Conservation (phyloP, 345 rosid genomes). For the Streptanthus diversifolius region DNA sequence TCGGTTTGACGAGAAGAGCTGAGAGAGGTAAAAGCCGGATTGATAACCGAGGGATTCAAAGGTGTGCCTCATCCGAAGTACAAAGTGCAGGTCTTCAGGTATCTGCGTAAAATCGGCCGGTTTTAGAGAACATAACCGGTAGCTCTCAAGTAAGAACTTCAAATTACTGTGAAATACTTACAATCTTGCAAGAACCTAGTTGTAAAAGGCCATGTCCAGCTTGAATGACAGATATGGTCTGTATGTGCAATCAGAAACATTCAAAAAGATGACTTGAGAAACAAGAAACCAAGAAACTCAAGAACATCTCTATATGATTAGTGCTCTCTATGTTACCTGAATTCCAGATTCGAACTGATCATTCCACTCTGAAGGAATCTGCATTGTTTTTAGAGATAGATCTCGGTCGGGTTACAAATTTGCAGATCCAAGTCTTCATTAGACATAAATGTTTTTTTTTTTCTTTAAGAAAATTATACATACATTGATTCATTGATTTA, state of each 20-base stretch:
- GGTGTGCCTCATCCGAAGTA: slow-evolving; percentile 90
- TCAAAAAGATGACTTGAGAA: not conserved
- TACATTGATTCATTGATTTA: not conserved
- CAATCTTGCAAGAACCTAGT: slow-evolving; percentile 92
- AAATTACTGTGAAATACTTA: slow-evolving; percentile 37
- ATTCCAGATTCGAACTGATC: slow-evolving; percentile 98
- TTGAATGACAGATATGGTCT: slow-evolving; percentile 99
- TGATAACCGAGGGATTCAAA: slow-evolving; percentile 95
- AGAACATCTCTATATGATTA: not conserved
- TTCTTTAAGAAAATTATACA: not conserved
- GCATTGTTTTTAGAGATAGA: slow-evolving; percentile 32
- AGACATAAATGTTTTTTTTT: not conserved
- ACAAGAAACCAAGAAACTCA: slow-evolving; percentile 8
- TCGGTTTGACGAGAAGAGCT: slow-evolving; percentile 69
- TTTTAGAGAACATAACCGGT: slow-evolving; percentile 12
- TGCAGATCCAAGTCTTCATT: not conserved
- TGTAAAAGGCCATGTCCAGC: slow-evolving; percentile 97
- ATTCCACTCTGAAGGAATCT: slow-evolving; percentile 97
- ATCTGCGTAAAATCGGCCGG: slow-evolving; percentile 41
- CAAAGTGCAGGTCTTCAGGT: slow-evolving; percentile 94
- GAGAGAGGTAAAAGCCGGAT: slow-evolving; percentile 91
- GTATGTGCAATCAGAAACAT: slow-evolving; percentile 8
- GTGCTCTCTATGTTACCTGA: slow-evolving; percentile 46
- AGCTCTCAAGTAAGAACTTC: not conserved
- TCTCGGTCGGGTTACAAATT: not conserved